Base-by-base conservation (phyloP, 2,329 filamentous ascomycete genomes). In the Fusarium nurragi region DNA sequence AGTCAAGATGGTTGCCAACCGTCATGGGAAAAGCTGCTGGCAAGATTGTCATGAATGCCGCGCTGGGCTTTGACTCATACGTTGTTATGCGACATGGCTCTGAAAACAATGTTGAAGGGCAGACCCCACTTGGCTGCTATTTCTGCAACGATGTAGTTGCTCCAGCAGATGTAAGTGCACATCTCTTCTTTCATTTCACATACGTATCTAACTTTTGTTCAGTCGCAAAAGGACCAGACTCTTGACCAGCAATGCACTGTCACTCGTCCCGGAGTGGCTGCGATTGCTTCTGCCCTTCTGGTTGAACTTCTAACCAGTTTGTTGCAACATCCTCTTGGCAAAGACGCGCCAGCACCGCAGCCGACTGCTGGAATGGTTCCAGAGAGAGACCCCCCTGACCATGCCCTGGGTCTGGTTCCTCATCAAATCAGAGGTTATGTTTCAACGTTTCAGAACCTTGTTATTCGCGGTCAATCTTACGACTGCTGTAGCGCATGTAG, bases 131-230 rank as follows among this genome's bases (percentile, higher is more conserved):
- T 23, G 95, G 95, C 11, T 99, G 95, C 78, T 99, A 99, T 76
- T 99, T 98, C 78, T 99, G 95, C 79, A 98, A 97, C 72, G 95
- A 99, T 75, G 94, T 99, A 23, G 94, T 98, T 46, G 92, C 94
- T 8, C 95, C 95, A 21, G 90, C 90, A 63, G 93, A 98, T 80
- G 94, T 97, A 81, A 87, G 90, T 16, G 30, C 13, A 6, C 11
- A 39, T 10, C 84, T 32, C 38, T 14, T 8, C 85, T 39, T 50
- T 19, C 32, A 34, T n/a, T 7, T 22, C 13, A 22, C 9, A 16
- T 40, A 14, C 36, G 30, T 23, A 43, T 40, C 58, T 63, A 54
- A 70, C 36, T 13, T 19, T 34, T 3, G 16, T 41, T 45, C 72
- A 97, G 92, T 97, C 93, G 4, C 86, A 97, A 74, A 97, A 94